Percentiles rank a stretch among this genome's conserved stretches.
These are phyloP conservation scores for Arthrobotrys conoides DNA, from an alignment of 2,329 filamentous ascomycete genomes.

Conservation along the genomic window DNA sequence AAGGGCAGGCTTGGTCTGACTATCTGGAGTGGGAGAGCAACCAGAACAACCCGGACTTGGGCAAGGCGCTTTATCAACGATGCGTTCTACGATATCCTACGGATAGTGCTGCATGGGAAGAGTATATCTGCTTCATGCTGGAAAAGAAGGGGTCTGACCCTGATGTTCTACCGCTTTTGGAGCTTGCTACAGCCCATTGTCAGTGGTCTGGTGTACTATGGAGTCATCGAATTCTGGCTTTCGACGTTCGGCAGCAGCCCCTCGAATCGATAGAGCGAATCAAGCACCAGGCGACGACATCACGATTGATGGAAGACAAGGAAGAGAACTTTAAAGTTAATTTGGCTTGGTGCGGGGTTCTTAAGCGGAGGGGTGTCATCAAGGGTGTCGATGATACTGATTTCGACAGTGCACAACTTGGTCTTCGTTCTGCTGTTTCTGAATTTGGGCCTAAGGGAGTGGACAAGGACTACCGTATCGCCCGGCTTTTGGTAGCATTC, in stretches of 20 bases:
- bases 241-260: slow-evolving; percentile 81
- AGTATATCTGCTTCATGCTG: slow-evolving; percentile 63
- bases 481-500: slow-evolving; percentile 93
- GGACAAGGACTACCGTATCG: slow-evolving; percentile 86
- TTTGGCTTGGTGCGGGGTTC: slow-evolving; percentile 92
- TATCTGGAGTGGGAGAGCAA: slow-evolving; percentile 90
- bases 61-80: slow-evolving; percentile 64
- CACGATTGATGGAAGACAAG: slow-evolving; percentile 85
- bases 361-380: slow-evolving; percentile 86
- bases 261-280: slow-evolving; percentile 88
- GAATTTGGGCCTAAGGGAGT: slow-evolving; percentile 75
- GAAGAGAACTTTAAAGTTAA: slow-evolving; percentile 91
- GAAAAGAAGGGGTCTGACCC: slow-evolving; percentile 62
- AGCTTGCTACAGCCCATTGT: slow-evolving; percentile 88
- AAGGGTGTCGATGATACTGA: slow-evolving; percentile 81
- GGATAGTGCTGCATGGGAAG: slow-evolving; percentile 63
- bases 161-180: slow-evolving; percentile 77
- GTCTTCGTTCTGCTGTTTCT: slow-evolving; percentile 85
- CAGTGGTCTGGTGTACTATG: slow-evolving; percentile 93
- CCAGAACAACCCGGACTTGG: slow-evolving; percentile 72
- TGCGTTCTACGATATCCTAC: slow-evolving; percentile 63
- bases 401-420: slow-evolving; percentile 84
- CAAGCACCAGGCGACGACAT: slow-evolving; percentile 91
- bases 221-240: slow-evolving; percentile 87
- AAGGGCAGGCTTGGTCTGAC: slow-evolving; percentile 71